Conservation (phyloP, 805 yeast genomes). For the Metschnikowia gruessii region DNA sequence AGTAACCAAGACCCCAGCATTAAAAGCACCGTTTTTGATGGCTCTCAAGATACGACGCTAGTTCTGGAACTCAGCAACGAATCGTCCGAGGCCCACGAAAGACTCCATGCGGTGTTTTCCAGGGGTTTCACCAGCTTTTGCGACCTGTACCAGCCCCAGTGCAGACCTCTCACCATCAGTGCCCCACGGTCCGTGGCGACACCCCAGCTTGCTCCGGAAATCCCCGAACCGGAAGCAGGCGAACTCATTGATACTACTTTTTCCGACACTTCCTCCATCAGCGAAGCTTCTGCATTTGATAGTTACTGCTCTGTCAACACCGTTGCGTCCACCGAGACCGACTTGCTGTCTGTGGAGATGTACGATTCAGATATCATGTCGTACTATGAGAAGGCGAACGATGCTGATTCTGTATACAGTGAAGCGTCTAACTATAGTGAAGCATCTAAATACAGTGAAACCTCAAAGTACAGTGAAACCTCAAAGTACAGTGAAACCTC, state of each 20-base stretch:
- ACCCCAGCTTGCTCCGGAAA: too few relatives aligned
- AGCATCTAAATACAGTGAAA: too few relatives aligned
- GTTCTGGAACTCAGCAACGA: not conserved
- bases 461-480: too few relatives aligned
- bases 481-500: too few relatives aligned
- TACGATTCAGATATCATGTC: not conserved
- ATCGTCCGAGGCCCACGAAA: too few relatives aligned
- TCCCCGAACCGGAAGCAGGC: too few relatives aligned
- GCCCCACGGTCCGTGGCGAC: too few relatives aligned
- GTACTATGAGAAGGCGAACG: not conserved
- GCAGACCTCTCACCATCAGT: not conserved
- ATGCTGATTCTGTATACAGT: not conserved
- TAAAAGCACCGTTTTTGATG: not conserved
- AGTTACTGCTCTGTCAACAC: slow-evolving; percentile 1
- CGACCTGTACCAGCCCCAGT: slow-evolving; percentile 1
- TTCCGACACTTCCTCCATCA: not conserved
- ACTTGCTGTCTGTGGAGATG: slow-evolving; percentile 8
- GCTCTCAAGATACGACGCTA: not conserved
- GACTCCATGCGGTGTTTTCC: too few relatives aligned
- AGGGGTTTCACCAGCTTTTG: too few relatives aligned
- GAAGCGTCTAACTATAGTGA: too few relatives aligned
- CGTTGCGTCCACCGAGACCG: slow-evolving; percentile 3
- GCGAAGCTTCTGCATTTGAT: not conserved
- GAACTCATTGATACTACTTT: too few relatives aligned
- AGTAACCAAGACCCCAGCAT: not conserved